phyloP scores from a whole-genome alignment of 768 basidiomycete species.

The Coprinopsis strossmayeri region DNA sequence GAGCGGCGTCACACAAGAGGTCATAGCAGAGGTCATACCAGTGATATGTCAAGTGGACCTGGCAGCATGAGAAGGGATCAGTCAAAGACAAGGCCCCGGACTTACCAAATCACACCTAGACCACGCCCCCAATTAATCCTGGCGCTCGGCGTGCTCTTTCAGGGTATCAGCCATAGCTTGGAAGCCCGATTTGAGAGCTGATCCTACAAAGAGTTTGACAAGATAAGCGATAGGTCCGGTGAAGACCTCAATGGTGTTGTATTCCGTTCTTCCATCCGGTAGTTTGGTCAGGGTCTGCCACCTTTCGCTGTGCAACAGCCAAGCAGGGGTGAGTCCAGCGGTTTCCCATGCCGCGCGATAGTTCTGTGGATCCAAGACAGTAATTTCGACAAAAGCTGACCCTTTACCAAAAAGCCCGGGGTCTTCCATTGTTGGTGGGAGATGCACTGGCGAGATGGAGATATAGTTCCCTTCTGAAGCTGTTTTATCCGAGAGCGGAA shows the following conservation, averaged over 20 bases:
- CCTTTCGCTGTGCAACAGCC: slow-evolving; percentile 45
- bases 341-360: slow-evolving; percentile 54
- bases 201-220: slow-evolving; percentile 36
- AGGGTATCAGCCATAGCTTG: slow-evolving; percentile 50
- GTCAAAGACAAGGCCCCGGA: no score
- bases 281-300: slow-evolving; percentile 52
- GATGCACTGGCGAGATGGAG: slow-evolving; percentile 39
- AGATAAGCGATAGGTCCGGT: slow-evolving; percentile 36
- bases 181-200: slow-evolving; percentile 39
- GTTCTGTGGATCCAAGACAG: slow-evolving; percentile 43
- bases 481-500: slow-evolving; percentile 40
- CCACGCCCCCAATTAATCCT: background rate
- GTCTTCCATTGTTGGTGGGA: slow-evolving; percentile 52
- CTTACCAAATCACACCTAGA: no score
- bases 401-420: slow-evolving; percentile 28
- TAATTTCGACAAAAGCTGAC: slow-evolving; percentile 39
- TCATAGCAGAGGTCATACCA: background rate
- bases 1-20: no score
- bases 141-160: slow-evolving; percentile 42
- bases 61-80: background rate
- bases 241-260: slow-evolving; percentile 62
- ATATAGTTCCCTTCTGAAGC: slow-evolving; percentile 43
- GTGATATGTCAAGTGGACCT: background rate
- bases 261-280: slow-evolving; percentile 48
- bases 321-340: slow-evolving; percentile 27